Conservation (phyloP, 768 basidiomycete species). For the Boletus rubropictus region DNA sequence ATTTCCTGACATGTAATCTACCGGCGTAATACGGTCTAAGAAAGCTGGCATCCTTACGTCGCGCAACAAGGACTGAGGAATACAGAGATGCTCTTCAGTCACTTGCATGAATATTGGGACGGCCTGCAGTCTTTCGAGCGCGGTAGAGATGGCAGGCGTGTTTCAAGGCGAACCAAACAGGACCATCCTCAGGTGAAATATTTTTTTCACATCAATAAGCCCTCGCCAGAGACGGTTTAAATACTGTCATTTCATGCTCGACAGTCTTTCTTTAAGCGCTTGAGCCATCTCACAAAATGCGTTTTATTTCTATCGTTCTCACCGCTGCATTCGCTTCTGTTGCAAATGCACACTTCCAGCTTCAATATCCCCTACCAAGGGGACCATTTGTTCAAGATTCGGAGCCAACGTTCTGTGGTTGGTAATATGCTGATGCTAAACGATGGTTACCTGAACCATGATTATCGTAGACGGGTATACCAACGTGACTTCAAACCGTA, state of each 20-base stretch:
- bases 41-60: background rate
- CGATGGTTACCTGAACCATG: background rate
- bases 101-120: background rate
- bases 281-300: constrained; percentile 26
- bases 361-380: constrained; percentile 69
- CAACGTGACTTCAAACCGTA: constrained; percentile 47
- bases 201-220: constrained; percentile 2
- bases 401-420: constrained; percentile 67
- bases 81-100: background rate
- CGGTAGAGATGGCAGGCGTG: background rate
- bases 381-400: constrained; percentile 58
- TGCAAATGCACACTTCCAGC: constrained; percentile 71
- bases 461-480: constrained; percentile 55
- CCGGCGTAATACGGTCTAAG: no score
- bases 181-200: constrained; percentile 18
- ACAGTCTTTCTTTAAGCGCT: background rate
- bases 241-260: background rate
- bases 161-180: constrained; percentile 13
- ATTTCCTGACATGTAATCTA: background rate
- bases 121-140: no score
- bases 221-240: constrained; percentile 4
- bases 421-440: constrained; percentile 12
- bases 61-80: background rate
- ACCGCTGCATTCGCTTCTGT: constrained; percentile 36
- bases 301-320: constrained; percentile 30